Evolutionary conservation across 139 green algal species (phyloP).

Genomic region (Haematococcus sp.): DNA sequence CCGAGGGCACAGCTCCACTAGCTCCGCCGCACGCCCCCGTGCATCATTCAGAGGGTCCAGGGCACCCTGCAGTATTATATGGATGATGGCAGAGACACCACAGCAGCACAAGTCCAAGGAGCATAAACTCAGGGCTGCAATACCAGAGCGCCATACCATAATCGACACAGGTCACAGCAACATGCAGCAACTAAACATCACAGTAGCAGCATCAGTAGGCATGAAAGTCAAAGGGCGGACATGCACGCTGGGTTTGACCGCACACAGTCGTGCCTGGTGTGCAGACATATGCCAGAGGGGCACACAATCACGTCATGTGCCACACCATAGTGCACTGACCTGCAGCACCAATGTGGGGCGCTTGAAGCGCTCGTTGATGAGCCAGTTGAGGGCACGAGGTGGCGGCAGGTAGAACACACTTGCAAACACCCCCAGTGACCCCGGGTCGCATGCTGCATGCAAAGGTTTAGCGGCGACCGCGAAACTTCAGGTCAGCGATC

Average conservation of each 20-base stretch:
- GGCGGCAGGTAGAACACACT: conserved; percentile 86
- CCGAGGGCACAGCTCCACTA: conserved; percentile 47
- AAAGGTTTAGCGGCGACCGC: background rate
- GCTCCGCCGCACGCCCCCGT: conserved; percentile 40
- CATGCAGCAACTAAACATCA: too few relatives aligned
- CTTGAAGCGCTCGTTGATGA: conserved; percentile 64
- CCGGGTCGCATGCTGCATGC: conserved; percentile 48
- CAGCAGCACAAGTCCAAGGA: background rate
- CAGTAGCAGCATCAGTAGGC: too few relatives aligned
- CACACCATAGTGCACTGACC: too few relatives aligned
- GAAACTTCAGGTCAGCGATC: background rate
- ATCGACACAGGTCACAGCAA: too few relatives aligned
- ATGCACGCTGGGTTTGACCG: too few relatives aligned
- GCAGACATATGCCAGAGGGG: too few relatives aligned
- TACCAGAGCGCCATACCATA: too few relatives aligned
- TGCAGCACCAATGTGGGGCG: conserved; percentile 78
- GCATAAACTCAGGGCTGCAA: too few relatives aligned
- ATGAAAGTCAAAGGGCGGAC: too few relatives aligned
- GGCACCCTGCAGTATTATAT: background rate
- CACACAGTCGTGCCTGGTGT: too few relatives aligned
- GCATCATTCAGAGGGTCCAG: conserved; percentile 87
- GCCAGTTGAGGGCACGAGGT: conserved; percentile 78
- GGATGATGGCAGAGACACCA: background rate
- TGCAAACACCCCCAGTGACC: conserved; percentile 64
- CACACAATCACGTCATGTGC: too few relatives aligned